Percentiles rank a stretch among this genome's conserved stretches.
Evolutionary conservation across 805 yeast genomes (phyloP).

Genomic region (Candida oleophila): DNA sequence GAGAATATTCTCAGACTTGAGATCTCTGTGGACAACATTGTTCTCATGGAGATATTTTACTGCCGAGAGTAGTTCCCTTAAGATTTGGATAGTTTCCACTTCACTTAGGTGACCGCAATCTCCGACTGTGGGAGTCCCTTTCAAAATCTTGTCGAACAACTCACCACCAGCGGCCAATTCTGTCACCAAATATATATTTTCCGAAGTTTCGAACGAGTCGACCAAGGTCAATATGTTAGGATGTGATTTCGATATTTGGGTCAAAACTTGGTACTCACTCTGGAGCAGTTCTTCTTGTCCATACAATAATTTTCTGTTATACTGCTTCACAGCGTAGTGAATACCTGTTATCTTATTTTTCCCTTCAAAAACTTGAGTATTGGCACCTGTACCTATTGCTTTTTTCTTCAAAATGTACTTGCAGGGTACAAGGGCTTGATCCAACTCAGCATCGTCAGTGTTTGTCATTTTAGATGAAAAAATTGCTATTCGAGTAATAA

Average conservation of each 20-base stretch:
- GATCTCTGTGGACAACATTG: slow-evolving; percentile 66
- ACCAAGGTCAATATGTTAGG: slow-evolving; percentile 58
- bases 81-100: slow-evolving; percentile 47
- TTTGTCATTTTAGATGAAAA: neutral
- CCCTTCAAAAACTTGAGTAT: slow-evolving; percentile 51
- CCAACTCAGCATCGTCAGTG: neutral
- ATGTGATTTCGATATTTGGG: slow-evolving; percentile 49
- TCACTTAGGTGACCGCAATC: slow-evolving; percentile 43
- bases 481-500: no score
- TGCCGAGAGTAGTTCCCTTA: slow-evolving; percentile 52
- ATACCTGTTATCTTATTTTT: slow-evolving; percentile 38
- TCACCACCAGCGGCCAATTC: slow-evolving; percentile 71
- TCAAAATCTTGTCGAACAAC: slow-evolving; percentile 57
- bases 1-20: slow-evolving; percentile 70
- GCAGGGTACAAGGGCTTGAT: slow-evolving; percentile 18
- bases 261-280: slow-evolving; percentile 59
- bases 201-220: slow-evolving; percentile 69
- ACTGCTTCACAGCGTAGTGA: slow-evolving; percentile 55
- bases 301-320: slow-evolving; percentile 47
- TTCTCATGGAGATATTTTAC: slow-evolving; percentile 57
- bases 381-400: slow-evolving; percentile 47
- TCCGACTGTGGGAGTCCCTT: slow-evolving; percentile 8
- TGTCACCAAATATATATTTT: slow-evolving; percentile 56
- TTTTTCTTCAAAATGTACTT: slow-evolving; percentile 30
- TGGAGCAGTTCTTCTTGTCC: slow-evolving; percentile 54